Base-by-base conservation (phyloP, 257 asterid genomes). In the Thymus mandschuricus region DNA sequence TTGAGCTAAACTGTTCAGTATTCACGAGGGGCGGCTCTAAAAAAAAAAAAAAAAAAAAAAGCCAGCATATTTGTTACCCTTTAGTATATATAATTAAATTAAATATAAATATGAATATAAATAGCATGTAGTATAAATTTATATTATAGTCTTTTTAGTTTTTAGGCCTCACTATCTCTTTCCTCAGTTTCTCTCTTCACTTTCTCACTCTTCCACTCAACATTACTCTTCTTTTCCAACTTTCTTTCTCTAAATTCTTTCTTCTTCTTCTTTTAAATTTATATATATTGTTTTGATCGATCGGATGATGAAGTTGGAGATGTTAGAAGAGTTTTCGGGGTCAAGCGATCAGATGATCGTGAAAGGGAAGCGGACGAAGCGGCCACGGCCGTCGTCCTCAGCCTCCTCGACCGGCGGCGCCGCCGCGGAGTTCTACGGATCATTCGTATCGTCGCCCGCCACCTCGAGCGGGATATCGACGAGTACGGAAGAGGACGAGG, bases 321-420 rank as follows among this genome's bases (percentile, higher is more conserved):
- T 68, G 46, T 21, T 75, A 72, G 94, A 86, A 15, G 88, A 86
- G 31, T 78, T 88, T 6, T 72, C 88, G 0, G 81, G 70, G 21
- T 78, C 81, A 8, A 74, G 13, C 49, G 93, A 87, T 64, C 92
- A 71, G 6, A 41, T 74, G 60, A 70, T 86, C 81, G 72, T 82
- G 8, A 92, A 87, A 77, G 79, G 90, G 64, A 92, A 83, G 73
- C 90, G 95, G 5, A 80, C 81, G 41, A 89, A 87, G 82, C 89
- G 90, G 28, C 82, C 66, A 6, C 56, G 96, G 71, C 83, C 84
- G 8, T 49, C 84, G 28, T 83, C 86, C 50, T 89, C 96, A 70
- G 54, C 90, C 73, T 85, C 93, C 41, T 81, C 92, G 0, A 83
- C 76, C 71, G 86, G 82, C 65, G 81, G 69, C 10, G 83, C 73